Evolutionary conservation across 2,329 filamentous ascomycete species (phyloP), one percentile per base, ranked within the genome.

Genomic region (Sphaerulina musiva): DNA sequence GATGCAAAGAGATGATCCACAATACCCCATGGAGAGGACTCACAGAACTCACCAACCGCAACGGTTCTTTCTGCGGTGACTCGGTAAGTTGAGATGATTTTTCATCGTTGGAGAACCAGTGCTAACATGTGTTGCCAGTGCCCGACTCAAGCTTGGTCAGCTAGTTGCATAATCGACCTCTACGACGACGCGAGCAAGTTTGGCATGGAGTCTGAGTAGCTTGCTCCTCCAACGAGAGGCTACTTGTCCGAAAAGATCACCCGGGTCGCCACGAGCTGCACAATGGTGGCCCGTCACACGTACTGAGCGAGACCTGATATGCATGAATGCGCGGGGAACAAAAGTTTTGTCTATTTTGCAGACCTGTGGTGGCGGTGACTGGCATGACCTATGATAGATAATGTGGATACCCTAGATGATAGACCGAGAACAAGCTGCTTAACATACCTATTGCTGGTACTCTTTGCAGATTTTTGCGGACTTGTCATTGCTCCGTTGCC

Each of bases 81-180:
- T 97, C 92, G 70, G 89, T 93, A 73, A 77, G 85, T 79, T 44
- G 14, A 46, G 6, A 23, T 23, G 8, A 57, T 38, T 4, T 62
- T 11, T 44, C 17, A 7, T 9, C 4, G 26, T 12, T 44, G 26
- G 23, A 26, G 5, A 29, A 10, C 53, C 26, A n/a, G 52, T 62
- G 59, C 68, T 73, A 66, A 73, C 60, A 53, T 57, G 49, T 40
- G 48, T 48, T 45, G 52, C 68, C 68, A 93, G 84, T 93, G 86
- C 50, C 93, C 93, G 26, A 96, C 93, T 0, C 93, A 98, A 72
- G 87, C 93, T 50, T 98, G 93, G 93, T 96, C 90, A 50, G 88
- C 93, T 31, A 87, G 89, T 20, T 97, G 93, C 70, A 77, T 98
- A 67, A 88, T 98, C 66, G 93, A 98, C 74, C 73, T 98, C 60